These are phyloP conservation scores for Wickerhamiella dianesei DNA, from an alignment of 805 yeast species.

Conservation along the genomic window DNA sequence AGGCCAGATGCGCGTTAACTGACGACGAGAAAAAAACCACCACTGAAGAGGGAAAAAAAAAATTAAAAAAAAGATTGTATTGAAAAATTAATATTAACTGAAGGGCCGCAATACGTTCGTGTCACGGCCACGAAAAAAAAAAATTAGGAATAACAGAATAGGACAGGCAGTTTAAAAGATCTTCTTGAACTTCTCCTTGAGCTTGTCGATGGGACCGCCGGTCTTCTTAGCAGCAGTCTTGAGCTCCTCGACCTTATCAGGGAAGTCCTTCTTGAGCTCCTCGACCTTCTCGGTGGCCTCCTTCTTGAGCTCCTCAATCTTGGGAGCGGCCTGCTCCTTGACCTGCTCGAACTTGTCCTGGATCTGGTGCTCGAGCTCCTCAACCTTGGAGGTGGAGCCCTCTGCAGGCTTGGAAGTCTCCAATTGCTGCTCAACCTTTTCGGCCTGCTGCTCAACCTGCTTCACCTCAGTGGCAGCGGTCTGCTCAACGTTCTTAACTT, in stretches of 20 bases:
- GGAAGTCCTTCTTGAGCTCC: constrained; percentile 6
- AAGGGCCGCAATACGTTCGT: not conserved
- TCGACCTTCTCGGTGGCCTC: constrained; percentile 15
- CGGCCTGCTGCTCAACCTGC: constrained; percentile 17
- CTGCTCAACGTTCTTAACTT: constrained; percentile 11
- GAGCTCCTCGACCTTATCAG: constrained; percentile 1
- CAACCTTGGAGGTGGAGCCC: constrained; percentile 23
- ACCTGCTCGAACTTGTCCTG: constrained; percentile 9
- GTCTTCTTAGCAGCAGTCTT: constrained; percentile 1
- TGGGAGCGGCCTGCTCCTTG: constrained; percentile 7
- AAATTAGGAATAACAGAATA: not conserved
- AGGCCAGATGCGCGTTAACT: not conserved
- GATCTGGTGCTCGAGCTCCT: constrained; percentile 17
- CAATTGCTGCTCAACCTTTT: constrained; percentile 9
- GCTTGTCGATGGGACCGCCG: constrained; percentile 2
- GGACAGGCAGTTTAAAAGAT: not conserved
- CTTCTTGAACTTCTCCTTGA: constrained; percentile 10
- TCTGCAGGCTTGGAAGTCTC: constrained; percentile 25
- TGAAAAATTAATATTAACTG: constrained; percentile 1
- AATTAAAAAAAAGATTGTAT: not conserved
- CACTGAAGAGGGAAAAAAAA: too few relatives aligned
- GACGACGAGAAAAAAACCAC: not conserved
- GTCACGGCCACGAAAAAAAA: not conserved
- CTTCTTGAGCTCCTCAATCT: constrained; percentile 6
- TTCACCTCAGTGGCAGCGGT: constrained; percentile 12